A percentile compares a stretch with the other conserved stretches of the same genome.
phyloP scores from a whole-genome alignment of 306 rosid genomes.

The Corylus avellana region DNA sequence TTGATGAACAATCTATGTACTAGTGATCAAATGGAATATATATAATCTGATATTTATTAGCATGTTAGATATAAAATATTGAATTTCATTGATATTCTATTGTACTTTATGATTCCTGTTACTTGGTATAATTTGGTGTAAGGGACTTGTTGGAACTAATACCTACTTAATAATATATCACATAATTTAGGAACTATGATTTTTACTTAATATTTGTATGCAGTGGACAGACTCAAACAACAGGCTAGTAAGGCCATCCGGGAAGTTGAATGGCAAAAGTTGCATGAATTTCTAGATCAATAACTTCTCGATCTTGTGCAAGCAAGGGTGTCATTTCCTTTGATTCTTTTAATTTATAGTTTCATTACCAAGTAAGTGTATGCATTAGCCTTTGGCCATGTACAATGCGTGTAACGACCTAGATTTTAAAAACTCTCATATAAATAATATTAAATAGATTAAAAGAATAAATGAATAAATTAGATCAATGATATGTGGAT shows the following conservation, averaged over 20 bases:
- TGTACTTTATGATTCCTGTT: constrained; percentile 11
- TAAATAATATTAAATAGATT: no score
- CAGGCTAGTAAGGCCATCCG: constrained; percentile 29
- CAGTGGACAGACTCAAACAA: constrained; percentile 35
- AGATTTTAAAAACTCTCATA: no score
- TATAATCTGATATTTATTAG: neutral
- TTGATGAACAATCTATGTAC: no score
- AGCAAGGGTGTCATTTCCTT: constrained; percentile 52
- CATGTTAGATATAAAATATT: neutral
- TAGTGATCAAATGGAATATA: neutral
- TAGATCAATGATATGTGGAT: no score
- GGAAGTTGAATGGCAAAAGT: constrained; percentile 41
- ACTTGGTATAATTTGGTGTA: neutral
- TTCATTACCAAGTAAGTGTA: constrained; percentile 4
- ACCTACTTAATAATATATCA: neutral
- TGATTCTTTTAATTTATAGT: constrained; percentile 11
- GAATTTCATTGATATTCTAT: neutral
- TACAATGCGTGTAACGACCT: neutral
- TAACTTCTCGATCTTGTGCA: constrained; percentile 51
- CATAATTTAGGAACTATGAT: neutral
- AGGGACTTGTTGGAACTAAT: no score
- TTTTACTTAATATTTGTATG: constrained; percentile 3
- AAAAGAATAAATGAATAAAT: no score
- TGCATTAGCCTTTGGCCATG: neutral
- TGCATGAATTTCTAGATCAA: constrained; percentile 53